phyloP scores from a whole-genome alignment of 2,329 filamentous ascomycete genomes.

The Ambrosiella beaveri region DNA sequence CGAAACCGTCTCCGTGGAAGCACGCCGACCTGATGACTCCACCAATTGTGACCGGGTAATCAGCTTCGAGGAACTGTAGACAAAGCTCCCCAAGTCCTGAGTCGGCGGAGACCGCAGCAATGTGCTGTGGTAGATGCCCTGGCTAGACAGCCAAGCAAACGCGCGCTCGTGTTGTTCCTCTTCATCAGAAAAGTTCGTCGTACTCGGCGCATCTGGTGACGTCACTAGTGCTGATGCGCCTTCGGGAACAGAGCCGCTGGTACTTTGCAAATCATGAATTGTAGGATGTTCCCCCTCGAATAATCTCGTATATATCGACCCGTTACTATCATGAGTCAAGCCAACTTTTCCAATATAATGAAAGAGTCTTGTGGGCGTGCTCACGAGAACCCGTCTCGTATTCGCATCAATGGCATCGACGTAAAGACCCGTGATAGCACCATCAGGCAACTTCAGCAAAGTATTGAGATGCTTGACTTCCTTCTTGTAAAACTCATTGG shows the following conservation, averaged over 20 bases:
- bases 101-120: conserved; percentile 45
- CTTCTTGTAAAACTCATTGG: conserved; percentile 84
- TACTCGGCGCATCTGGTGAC: conserved; percentile 53
- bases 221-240: conserved; percentile 49
- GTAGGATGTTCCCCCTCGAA: conserved; percentile 76
- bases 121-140: conserved; percentile 77
- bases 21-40: conserved; percentile 45
- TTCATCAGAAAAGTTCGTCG: conserved; percentile 16
- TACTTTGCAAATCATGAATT: conserved; percentile 44
- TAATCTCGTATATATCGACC: conserved; percentile 69
- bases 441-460: conserved; percentile 68
- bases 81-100: conserved; percentile 48
- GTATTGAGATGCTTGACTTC: conserved; percentile 84
- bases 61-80: conserved; percentile 66
- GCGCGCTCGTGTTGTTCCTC: conserved; percentile 41
- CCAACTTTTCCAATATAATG: conserved; percentile 69
- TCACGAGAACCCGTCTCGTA: conserved; percentile 58
- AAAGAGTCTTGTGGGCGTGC: conserved; percentile 60
- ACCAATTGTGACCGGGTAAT: conserved; percentile 58
- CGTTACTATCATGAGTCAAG: conserved; percentile 59
- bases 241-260: conserved; percentile 23
- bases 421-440: conserved; percentile 71
- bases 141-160: conserved; percentile 80
- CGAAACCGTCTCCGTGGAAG: conserved; percentile 54
- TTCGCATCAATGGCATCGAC: conserved; percentile 62